Evolutionary conservation across 2,329 filamentous ascomycete species (phyloP), one percentile per base, ranked within the genome.

Genomic region (Phyllosticta ampelicida): DNA sequence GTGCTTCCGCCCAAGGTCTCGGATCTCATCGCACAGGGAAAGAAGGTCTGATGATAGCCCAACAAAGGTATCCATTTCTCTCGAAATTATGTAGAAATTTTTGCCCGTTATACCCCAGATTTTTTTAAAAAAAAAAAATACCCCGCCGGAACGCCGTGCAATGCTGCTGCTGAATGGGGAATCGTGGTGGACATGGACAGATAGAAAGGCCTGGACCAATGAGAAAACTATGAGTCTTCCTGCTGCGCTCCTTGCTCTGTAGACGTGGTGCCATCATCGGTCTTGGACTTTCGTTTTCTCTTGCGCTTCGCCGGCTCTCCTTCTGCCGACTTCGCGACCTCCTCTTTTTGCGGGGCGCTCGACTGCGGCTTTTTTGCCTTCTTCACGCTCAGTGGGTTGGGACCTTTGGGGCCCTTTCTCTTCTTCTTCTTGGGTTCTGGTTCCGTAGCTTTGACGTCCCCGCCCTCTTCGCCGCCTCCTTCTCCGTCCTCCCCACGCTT

Each of bases 1-100:
- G 87, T 97, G 1, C 76, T 99, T 62, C 94, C 94, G 29, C 91
- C 91, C 0, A 99, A 99, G 72, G 91, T 99, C 2, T 73, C 71
- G 13, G 77, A 78, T 51, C 66, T 79, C 55, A 65, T 79, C 51
- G 74, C 74, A 2, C 72, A 75, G 62, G 77, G 77, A 48, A 78
- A 77, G 67, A 78, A 78, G 62, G 75, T 79, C 2, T 79, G 68
- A 71, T 61, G 26, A 53, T 23, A 11, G 50, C 5, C 10, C 30
- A 36, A 13, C 30, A 13, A 13, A 36, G 11, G 5, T 36, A 10
- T 36, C 11, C 30, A 44, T 44, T 44, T 44, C 11, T 44, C n/a
- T n/a, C n/a, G 16, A 44, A 16, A 44, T 44, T 18, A n/a, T 44
- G 36, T 44, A 44, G 36, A 16, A 44, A 13, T 44, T 44, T 44